phyloP scores from a whole-genome alignment of 2,329 filamentous ascomycete species.

The Xylaria hypoxylon region DNA sequence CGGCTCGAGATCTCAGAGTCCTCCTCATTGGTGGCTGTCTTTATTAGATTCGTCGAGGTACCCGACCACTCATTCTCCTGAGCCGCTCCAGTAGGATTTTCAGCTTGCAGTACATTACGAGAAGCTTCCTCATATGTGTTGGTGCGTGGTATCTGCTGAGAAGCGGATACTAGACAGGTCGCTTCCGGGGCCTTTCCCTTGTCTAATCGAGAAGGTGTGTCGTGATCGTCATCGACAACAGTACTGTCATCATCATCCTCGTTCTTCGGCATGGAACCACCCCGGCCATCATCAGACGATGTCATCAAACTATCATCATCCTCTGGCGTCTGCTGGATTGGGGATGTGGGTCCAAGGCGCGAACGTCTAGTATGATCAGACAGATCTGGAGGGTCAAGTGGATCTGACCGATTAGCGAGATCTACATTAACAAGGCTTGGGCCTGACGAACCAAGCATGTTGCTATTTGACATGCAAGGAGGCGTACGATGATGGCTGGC shows the following conservation, averaged over 20 bases:
- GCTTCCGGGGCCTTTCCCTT: constrained; percentile 36
- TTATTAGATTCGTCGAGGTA: not conserved
- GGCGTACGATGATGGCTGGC: constrained; percentile 14
- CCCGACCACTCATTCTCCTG: not conserved
- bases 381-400: constrained; percentile 31
- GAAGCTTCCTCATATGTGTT: not conserved
- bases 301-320: constrained; percentile 10
- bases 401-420: constrained; percentile 38
- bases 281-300: constrained; percentile 2
- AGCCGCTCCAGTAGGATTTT: constrained; percentile 1
- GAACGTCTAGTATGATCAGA: constrained; percentile 21
- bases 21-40: constrained; percentile 13
- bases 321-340: not conserved
- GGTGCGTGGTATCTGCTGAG: not conserved
- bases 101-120: constrained; percentile 3
- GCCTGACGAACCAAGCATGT: constrained; percentile 15
- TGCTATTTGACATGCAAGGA: constrained; percentile 18
- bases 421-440: constrained; percentile 16
- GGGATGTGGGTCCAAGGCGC: constrained; percentile 29
- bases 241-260: not conserved
- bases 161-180: not conserved
- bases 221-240: not conserved
- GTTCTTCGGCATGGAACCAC: not conserved
- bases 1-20: constrained; percentile 4
- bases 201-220: constrained; percentile 6